Evolutionary conservation across 1,284 basidiomycete species (phyloP).

Genomic region (Mycena citricolor): DNA sequence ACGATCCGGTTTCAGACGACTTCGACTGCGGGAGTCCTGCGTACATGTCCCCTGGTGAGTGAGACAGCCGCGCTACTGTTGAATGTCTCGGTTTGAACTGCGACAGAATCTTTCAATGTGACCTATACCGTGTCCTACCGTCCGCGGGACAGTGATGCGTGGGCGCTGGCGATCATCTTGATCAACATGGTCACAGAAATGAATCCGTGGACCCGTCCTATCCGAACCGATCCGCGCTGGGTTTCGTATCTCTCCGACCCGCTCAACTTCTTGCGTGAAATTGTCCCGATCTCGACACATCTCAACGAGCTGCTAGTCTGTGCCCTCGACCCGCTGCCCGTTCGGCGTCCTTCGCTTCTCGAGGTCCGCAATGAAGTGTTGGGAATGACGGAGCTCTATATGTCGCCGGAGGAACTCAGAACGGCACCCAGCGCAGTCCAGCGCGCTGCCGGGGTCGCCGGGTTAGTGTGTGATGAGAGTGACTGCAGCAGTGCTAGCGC

Average conservation of each 20-base stretch:
- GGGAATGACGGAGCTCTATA: slow-evolving; percentile 3
- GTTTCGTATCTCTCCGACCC: slow-evolving; percentile 53
- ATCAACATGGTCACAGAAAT: not conserved
- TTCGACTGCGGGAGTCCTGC: not conserved
- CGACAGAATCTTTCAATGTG: not conserved
- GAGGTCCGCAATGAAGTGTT: slow-evolving; percentile 6
- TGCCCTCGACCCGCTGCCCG: slow-evolving; percentile 4
- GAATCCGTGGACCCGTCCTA: slow-evolving; percentile 42
- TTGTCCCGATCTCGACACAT: slow-evolving; percentile 13
- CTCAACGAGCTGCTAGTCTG: slow-evolving; percentile 10
- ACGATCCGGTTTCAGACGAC: not conserved
- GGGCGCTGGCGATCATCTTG: not conserved
- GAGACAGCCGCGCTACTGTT: too few relatives aligned
- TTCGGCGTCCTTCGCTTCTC: slow-evolving; percentile 2
- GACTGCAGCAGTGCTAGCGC: too few relatives aligned
- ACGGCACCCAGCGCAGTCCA: slow-evolving; percentile 5
- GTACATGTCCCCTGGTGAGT: not conserved
- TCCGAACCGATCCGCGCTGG: slow-evolving; percentile 58
- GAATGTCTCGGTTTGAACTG: too few relatives aligned
- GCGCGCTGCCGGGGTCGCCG: slow-evolving; percentile 1
- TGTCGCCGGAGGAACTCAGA: slow-evolving; percentile 9
- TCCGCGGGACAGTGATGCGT: not conserved
- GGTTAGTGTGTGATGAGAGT: not conserved
- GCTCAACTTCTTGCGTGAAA: slow-evolving; percentile 46
- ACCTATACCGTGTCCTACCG: not conserved